Base-by-base conservation (phyloP, 2,329 filamentous ascomycete species). In the Penicillium palitans region DNA sequence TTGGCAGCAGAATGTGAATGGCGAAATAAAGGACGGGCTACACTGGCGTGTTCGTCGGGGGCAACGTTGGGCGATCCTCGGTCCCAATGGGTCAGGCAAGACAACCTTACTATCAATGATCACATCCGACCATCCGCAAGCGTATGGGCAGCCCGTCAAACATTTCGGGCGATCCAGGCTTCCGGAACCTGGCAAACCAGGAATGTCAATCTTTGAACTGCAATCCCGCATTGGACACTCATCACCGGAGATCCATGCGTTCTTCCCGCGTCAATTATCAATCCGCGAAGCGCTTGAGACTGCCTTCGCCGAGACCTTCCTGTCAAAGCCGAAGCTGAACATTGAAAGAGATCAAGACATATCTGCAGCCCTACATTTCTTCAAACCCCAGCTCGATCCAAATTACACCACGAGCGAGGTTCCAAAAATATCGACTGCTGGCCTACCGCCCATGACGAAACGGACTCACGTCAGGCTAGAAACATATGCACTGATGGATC, bases 71-170 rank as follows among this genome's bases (percentile, higher is more conserved):
- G 93, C 90, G 3, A 84, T 98, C 19, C 95, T 99, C 70, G 95
- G 95, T 0, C 89, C 93, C 33, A 98, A 99, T 67, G 95, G 84
- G 13, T 96, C 91, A 0, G 95, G 95, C 19, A 99, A 99, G 79
- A 99, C 95, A 0, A 99, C 95, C 0, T 83, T 99, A 40, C 84
- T 98, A 29, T 95, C 92, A 6, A 82, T 99, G 6, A 90, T 99
- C 59, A 96, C 91, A 59, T 98, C 93, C 1, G 95, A 99, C 70
- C 95, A 99, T 68, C 95, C 95, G 0, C 93, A 98, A 74, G 87
- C 93, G 0, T 99, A 98, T 73, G 91, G 90, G 0, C 84, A 93
- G 25, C 93, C 93, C 0, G 88, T 99, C 60, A 88, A 85, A 66
- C 81, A 97, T 15, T 98, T 99, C 71, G 91, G 92, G 0, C 86